A percentile compares a stretch with the other conserved stretches of the same genome.
These are phyloP conservation scores for Aspergillus fumigatiaffinis DNA, from an alignment of 2,329 filamentous ascomycete species.

Conservation along the genomic window DNA sequence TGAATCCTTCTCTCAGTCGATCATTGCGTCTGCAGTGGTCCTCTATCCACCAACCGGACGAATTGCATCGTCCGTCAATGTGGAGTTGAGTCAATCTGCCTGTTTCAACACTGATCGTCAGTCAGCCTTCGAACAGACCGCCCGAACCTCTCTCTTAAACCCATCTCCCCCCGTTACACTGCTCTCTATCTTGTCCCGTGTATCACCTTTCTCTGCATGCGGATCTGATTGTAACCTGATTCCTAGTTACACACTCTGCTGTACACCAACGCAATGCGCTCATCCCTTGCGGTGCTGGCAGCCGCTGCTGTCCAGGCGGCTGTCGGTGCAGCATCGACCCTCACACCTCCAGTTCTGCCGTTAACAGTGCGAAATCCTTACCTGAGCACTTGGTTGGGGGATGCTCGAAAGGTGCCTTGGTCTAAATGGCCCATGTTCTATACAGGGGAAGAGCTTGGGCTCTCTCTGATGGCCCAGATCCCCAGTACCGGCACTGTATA, in stretches of 20 bases:
- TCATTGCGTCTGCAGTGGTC: background rate
- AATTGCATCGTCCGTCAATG: background rate
- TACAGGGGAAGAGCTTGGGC: conserved; percentile 65
- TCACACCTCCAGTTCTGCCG: conserved; percentile 64
- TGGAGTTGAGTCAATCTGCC: background rate
- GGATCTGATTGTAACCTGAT: background rate
- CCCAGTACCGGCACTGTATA: conserved; percentile 59
- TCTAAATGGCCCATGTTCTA: conserved; percentile 83
- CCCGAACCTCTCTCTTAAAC: background rate
- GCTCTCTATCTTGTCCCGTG: background rate
- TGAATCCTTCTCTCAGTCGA: background rate
- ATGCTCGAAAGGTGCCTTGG: conserved; percentile 74
- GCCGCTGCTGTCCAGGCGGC: conserved; percentile 38
- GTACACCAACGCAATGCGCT: conserved; percentile 26
- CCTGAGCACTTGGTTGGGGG: conserved; percentile 67
- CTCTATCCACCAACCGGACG: background rate
- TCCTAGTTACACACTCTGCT: conserved; percentile 3
- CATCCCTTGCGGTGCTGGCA: conserved; percentile 28
- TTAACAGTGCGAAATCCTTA: conserved; percentile 75
- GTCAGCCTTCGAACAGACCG: background rate
- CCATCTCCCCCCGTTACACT: background rate
- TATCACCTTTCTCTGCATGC: background rate
- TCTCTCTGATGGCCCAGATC: conserved; percentile 60
- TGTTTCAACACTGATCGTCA: background rate
- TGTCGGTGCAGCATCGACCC: conserved; percentile 46